Base-by-base conservation (phyloP, 2,329 filamentous ascomycete genomes). In the Pseudogymnoascus sp. region DNA sequence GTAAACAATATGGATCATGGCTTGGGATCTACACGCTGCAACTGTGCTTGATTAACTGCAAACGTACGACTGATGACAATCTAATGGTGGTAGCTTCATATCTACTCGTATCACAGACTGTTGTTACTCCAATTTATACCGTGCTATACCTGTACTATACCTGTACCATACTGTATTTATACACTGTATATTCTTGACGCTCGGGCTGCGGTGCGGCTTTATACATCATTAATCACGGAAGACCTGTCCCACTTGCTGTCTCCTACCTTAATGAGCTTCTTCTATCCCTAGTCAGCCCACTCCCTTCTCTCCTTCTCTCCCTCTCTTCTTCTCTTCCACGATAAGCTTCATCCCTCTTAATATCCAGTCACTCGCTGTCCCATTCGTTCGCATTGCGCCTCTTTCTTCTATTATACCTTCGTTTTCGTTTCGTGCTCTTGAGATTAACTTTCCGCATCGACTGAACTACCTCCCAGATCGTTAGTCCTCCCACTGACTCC, bases 181-280 rank as follows among this genome's bases (percentile, higher is more conserved):
- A 29, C 21, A n/a, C 12, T 19, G 21, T n/a, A 49, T 21, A 23
- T 21, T n/a, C 21, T 29, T 29, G 43, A n/a, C 43, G 43, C 43
- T 49, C 43, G 43, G 43, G 43, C 43, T 49, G 41, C 41, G 7
- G 10, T 45, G 41, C 21, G 41, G 41, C 41, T 45, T 45, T 23
- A 12, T 45, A 26, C 41, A n/a, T 11, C 12, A 49, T 49, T 23
- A 49, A 49, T 49, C 43, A 49, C 43, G 23, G 11, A 29, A 45
- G 21, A 49, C 21, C 21, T 49, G 43, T 49, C 43, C 43, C 43
- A 49, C 43, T 49, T 23, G 3, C 16, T 21, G 21, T 49, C 21
- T 49, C 43, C 23, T 45, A 23, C 41, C 41, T 49, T 49, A 49
- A 26, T 49, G 43, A 49, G 55, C 55, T 38, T 59, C 55, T 59